Base-by-base conservation (phyloP, 257 asterid genomes). In the Mentha longifolia region DNA sequence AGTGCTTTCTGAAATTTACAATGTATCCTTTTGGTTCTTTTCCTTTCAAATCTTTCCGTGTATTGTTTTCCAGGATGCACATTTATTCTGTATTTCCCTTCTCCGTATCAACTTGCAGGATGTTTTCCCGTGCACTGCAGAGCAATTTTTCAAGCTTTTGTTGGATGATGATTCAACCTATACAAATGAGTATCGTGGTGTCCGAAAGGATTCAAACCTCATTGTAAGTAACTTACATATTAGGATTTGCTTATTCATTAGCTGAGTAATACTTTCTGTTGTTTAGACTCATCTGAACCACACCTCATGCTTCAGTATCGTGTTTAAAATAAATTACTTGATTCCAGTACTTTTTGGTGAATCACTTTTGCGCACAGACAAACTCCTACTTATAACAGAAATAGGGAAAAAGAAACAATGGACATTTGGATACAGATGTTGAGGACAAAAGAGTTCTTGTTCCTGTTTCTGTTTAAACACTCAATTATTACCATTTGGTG, bases 171-270 rank as follows among this genome's bases (percentile, higher is more conserved):
- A 76, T 62, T 92, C 98, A 61, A 77, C 81, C 70, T 92, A 86
- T 84, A 89, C 81, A 55, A 87, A 81, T 69, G 97, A 92, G 75
- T 90, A 88, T 71, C 90, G 96, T 55, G 75, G 75, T 65, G 85
- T 79, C 66, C 84, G 98, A 55, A 90, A 86, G 80, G 96, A 92
- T 80, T 55, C 95, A 71, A 90, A 86, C 80, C 90, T 92, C 65
- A 61, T 60, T 4, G 98, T 89, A 86, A 79, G 98, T 82, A 67
- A 46, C 5, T 25, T 66, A 8, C 65, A 37, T 62, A 25, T 60
- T 62, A 25, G 45, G 56, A 55, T 62, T 63, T 78, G 11, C 12
- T 45, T 66, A 61, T 45, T 71, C 49, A 5, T 71, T 61, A 35
- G 55, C 28, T 71, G 66, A 33, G 3, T 59, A n/a, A 45, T 39